Evolutionary conservation across 2,329 filamentous ascomycete species (phyloP), one percentile per base, ranked within the genome.

Genomic region (Claviceps sp.): DNA sequence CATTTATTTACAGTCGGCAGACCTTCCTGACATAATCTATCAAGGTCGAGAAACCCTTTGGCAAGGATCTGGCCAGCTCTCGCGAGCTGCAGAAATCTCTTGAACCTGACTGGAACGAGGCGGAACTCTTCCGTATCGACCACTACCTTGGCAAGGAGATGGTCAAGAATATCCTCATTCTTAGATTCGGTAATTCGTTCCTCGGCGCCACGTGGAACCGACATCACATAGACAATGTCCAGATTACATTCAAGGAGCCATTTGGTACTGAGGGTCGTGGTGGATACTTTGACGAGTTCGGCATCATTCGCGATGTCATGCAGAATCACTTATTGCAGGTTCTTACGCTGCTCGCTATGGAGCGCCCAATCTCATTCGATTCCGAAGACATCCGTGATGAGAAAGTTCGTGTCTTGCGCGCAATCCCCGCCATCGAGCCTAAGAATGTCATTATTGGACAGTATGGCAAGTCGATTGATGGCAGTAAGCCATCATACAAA

Each of bases 381-480:
- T 82, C 93, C 38, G 93, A 98, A 72, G 93, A 98, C 64, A 95
- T 98, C 60, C 89, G 93, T 66, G 94, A 98, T 67, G 93, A 98
- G 72, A 98, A 98, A 75, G 89, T 97, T 60, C 86, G 93, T 62
- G 94, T 98, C 22, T 83, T 98, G 53, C 86, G 93, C 61, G 87
- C 84, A 51, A 98, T 98, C 68, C 85, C 90, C 55, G 79, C 89
- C 42, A 96, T 98, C 62, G 90, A 97, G 74, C 91, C 93, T 61
- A 97, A 97, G 84, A 95, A 98, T 68, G 93, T 98, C 68, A 98
- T 98, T 67, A 98, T 98, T 63, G 93, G 93, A 56, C 93, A 98
- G 72, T 98, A 98, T 67, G 91, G 90, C 63, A 93, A 87, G 72
- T 97, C 91, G 36, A 78, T 97, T 51, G 93, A 98, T 65, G 91